phyloP scores from a whole-genome alignment of 805 yeast species.

The Yamadazyma tumulicola region DNA sequence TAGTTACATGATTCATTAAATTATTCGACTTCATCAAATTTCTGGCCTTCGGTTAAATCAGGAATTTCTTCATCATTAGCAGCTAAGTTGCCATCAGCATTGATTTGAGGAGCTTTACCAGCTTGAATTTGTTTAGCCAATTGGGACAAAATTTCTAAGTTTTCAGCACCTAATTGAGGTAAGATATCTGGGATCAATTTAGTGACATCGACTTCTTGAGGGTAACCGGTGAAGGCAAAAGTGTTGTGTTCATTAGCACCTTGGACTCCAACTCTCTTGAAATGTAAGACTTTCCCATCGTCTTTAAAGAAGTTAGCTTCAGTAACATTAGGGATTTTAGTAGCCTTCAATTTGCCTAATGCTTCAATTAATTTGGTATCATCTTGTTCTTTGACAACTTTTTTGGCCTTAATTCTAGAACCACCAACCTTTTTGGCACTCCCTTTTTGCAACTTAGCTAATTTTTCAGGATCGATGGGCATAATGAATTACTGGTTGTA shows the following conservation, averaged over 20 bases:
- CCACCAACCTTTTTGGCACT: slow-evolving; percentile 75
- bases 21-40: slow-evolving; percentile 62
- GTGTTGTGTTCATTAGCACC: slow-evolving; percentile 88
- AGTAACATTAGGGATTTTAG: slow-evolving; percentile 83
- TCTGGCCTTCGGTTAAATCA: slow-evolving; percentile 85
- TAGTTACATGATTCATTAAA: slow-evolving; percentile 4
- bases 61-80: slow-evolving; percentile 63
- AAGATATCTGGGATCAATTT: slow-evolving; percentile 92
- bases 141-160: slow-evolving; percentile 82
- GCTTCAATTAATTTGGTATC: slow-evolving; percentile 89
- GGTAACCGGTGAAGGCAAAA: slow-evolving; percentile 90
- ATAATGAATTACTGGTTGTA: too few relatives aligned
- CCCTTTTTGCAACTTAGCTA: slow-evolving; percentile 86
- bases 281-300: slow-evolving; percentile 93
- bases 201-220: slow-evolving; percentile 87
- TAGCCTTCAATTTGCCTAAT: slow-evolving; percentile 84
- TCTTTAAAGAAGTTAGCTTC: slow-evolving; percentile 98
- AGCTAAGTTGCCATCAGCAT: slow-evolving; percentile 40
- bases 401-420: slow-evolving; percentile 91
- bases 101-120: slow-evolving; percentile 46
- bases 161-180: slow-evolving; percentile 95
- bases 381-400: slow-evolving; percentile 73
- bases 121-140: slow-evolving; percentile 85
- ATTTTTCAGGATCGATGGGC: slow-evolving; percentile 93
- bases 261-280: slow-evolving; percentile 95